These are phyloP conservation scores for Quercus phellos DNA, from an alignment of 331 rosid species.

Conservation along the genomic window DNA sequence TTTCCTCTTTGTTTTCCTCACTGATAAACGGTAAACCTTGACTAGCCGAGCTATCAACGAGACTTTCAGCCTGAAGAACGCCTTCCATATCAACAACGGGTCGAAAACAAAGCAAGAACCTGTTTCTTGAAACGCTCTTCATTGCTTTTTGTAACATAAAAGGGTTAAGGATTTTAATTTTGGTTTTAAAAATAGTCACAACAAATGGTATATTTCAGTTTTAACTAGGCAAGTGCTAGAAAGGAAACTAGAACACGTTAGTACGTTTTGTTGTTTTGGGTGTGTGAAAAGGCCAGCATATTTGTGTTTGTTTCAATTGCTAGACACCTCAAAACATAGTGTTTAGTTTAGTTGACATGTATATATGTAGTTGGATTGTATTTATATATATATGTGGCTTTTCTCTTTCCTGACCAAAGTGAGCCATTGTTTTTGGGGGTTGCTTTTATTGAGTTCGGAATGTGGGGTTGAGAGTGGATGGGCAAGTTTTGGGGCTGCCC, in stretches of 20 bases:
- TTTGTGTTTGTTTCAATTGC: background rate
- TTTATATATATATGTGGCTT: background rate
- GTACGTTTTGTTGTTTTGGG: background rate
- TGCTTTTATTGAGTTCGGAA: background rate
- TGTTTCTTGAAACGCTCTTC: constrained; percentile 51
- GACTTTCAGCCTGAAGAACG: constrained; percentile 31
- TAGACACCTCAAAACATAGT: background rate
- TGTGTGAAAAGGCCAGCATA: constrained; percentile 15
- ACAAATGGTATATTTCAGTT: background rate
- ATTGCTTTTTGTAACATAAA: constrained; percentile 6
- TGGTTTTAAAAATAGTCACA: constrained; percentile 2
- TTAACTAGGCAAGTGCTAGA: constrained; percentile 19
- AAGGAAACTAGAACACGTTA: constrained; percentile 17
- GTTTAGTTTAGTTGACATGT: background rate
- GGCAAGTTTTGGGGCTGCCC: constrained; percentile 5
- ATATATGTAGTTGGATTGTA: constrained; percentile 5
- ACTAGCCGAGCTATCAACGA: constrained; percentile 13
- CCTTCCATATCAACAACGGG: constrained; percentile 47
- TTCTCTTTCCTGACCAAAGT: constrained; percentile 8
- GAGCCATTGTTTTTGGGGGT: background rate
- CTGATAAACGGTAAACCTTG: constrained; percentile 19
- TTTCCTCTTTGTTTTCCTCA: constrained; percentile 6
- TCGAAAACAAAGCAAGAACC: constrained; percentile 60
- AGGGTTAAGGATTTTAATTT: background rate
- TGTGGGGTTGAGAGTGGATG: background rate